These are phyloP conservation scores for Beauveria sp. DNA, from an alignment of 2,329 filamentous ascomycete species.

Conservation along the genomic window DNA sequence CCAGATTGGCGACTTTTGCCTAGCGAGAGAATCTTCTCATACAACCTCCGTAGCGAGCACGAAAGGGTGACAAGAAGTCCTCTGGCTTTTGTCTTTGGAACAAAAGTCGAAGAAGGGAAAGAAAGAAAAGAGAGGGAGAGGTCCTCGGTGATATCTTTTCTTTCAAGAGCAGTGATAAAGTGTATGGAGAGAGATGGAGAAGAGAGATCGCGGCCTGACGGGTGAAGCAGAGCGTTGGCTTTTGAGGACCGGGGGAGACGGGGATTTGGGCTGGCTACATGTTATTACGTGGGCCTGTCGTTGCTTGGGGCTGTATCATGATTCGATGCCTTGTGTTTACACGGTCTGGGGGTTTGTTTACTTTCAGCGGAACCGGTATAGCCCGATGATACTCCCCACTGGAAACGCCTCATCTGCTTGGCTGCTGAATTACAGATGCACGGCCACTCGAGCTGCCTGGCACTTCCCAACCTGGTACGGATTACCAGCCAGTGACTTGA, in stretches of 20 bases:
- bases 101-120: constrained; percentile 39
- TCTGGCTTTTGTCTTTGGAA: constrained; percentile 55
- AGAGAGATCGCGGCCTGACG: constrained; percentile 20
- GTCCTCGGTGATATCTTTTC: constrained; percentile 27
- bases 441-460: constrained; percentile 1
- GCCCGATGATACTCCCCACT: constrained; percentile 7
- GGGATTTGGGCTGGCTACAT: constrained; percentile 8
- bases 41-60: constrained; percentile 49
- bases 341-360: constrained; percentile 9
- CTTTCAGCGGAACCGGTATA: constrained; percentile 10
- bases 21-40: constrained; percentile 61
- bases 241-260: constrained; percentile 29
- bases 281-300: constrained; percentile 9
- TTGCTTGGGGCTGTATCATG: constrained; percentile 9
- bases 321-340: constrained; percentile 8
- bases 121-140: constrained; percentile 24
- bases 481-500: no score
- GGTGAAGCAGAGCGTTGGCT: constrained; percentile 27
- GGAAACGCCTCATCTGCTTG: constrained; percentile 5
- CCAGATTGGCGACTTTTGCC: constrained; percentile 89
- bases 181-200: constrained; percentile 33
- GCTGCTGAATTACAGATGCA: background rate
- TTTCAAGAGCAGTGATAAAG: constrained; percentile 20
- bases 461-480: background rate
- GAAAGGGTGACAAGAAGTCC: constrained; percentile 65